A percentile compares a stretch with the other conserved stretches of the same genome.
Evolutionary conservation across 352 stramenopile genomes (phyloP).

Genomic region (Phytopythium oedochilum): DNA sequence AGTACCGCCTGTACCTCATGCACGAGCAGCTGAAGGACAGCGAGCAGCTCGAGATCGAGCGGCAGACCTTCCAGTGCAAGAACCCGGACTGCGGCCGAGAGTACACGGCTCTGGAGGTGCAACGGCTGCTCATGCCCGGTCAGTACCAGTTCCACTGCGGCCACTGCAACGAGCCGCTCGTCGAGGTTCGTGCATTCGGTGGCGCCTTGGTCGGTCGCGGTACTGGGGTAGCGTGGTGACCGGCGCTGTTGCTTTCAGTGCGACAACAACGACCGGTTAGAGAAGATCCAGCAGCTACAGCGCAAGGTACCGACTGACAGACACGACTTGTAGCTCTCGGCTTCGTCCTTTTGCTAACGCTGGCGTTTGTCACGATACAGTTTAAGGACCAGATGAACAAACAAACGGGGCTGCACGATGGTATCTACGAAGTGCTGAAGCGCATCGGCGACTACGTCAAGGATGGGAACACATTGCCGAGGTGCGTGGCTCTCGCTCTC

Average conservation of each 20-base stretch:
- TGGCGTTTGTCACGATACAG: conserved; percentile 12
- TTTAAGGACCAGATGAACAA: conserved; percentile 90
- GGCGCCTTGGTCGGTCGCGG: background rate
- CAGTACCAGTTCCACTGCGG: conserved; percentile 84
- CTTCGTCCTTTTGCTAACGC: background rate
- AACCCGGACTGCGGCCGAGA: conserved; percentile 81
- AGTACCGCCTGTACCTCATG: conserved; percentile 87
- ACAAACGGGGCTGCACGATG: conserved; percentile 75
- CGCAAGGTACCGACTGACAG: conserved; percentile 54
- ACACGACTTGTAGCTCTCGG: no score
- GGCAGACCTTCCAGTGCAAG: conserved; percentile 85
- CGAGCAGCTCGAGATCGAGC: conserved; percentile 84
- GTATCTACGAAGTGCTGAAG: conserved; percentile 79
- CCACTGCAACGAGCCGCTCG: conserved; percentile 80
- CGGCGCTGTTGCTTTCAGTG: conserved; percentile 31
- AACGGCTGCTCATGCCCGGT: conserved; percentile 75
- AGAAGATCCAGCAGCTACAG: conserved; percentile 70
- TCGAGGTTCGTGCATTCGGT: conserved; percentile 33
- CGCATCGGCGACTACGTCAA: conserved; percentile 80
- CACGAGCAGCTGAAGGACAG: conserved; percentile 82
- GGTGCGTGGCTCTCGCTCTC: conserved; percentile 14
- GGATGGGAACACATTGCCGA: conserved; percentile 64
- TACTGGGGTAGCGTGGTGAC: background rate
- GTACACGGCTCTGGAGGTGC: conserved; percentile 83
- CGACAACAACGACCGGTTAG: conserved; percentile 82